Conservation (phyloP, 1,139 yeast genomes). For the Lodderomyces jiufengensis region DNA sequence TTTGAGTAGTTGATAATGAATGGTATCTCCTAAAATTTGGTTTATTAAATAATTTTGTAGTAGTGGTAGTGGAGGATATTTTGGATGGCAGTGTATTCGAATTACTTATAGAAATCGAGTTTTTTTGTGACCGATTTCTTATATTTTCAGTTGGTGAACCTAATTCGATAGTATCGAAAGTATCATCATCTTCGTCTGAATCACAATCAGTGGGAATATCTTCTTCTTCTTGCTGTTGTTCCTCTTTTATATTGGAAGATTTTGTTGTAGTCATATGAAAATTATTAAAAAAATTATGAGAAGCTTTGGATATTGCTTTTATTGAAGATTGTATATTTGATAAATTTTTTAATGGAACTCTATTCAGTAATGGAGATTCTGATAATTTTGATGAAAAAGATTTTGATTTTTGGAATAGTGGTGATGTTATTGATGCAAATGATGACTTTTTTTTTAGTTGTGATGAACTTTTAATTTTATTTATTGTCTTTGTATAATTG, state of each 20-base stretch:
- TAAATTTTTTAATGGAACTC: constrained; percentile 27
- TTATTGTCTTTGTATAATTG: too few species aligned
- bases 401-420: too few species aligned
- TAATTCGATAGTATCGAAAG: constrained; percentile 14
- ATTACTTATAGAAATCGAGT: neutral
- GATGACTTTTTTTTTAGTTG: too few species aligned
- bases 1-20: constrained; percentile 55
- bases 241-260: constrained; percentile 9
- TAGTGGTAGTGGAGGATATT: neutral
- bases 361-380: constrained; percentile 11
- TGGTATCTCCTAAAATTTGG: constrained; percentile 53
- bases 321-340: constrained; percentile 26
- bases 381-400: neutral
- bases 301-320: constrained; percentile 20
- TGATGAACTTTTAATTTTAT: too few species aligned
- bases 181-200: constrained; percentile 15
- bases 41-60: constrained; percentile 1
- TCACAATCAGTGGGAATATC: constrained; percentile 6
- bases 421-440: too few species aligned
- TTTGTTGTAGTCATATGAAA: constrained; percentile 6
- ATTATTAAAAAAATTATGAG: constrained; percentile 12
- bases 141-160: constrained; percentile 9
- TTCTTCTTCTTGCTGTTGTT: constrained; percentile 11
- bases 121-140: too few species aligned
- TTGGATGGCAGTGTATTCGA: neutral